A percentile compares a stretch with the other conserved stretches of the same genome.
These are phyloP conservation scores for Mortierella antarctica DNA, from an alignment of 192 early-diverging fungal species.

Conservation along the genomic window DNA sequence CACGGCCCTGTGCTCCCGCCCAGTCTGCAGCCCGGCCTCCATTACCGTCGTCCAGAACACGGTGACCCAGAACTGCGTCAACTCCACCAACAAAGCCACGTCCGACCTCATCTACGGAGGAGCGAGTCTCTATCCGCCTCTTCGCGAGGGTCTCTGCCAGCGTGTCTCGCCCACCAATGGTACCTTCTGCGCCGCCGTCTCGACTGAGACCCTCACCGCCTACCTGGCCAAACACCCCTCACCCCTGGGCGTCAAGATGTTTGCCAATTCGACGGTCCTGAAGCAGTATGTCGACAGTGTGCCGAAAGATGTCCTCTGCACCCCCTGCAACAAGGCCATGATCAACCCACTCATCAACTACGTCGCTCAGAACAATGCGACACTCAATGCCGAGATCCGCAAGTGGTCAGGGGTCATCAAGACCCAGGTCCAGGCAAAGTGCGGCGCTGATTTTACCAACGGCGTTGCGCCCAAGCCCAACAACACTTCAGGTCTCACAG, in stretches of 20 bases:
- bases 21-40: conserved; percentile 13
- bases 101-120: conserved; percentile 28
- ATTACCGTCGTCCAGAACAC: conserved; percentile 36
- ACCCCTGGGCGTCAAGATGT: conserved; percentile 24
- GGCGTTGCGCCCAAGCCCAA: conserved; percentile 23
- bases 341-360: conserved; percentile 47
- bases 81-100: conserved; percentile 15
- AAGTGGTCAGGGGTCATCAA: conserved; percentile 31
- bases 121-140: conserved; percentile 15
- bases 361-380: conserved; percentile 12
- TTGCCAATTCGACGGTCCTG: conserved; percentile 26
- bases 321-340: conserved; percentile 46
- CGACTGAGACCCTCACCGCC: conserved; percentile 13
- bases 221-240: conserved; percentile 23
- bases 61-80: conserved; percentile 34
- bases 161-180: conserved; percentile 15
- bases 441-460: conserved; percentile 36
- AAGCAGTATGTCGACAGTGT: conserved; percentile 28
- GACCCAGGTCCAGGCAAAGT: conserved; percentile 28
- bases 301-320: conserved; percentile 34
- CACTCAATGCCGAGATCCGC: not conserved
- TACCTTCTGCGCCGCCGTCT: conserved; percentile 34
- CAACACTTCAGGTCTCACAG: no score
- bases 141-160: conserved; percentile 31
- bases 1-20: conserved; percentile 13